Evolutionary conservation across 768 basidiomycete genomes (phyloP).

Genomic region (Neoboletus brunneissimus): DNA sequence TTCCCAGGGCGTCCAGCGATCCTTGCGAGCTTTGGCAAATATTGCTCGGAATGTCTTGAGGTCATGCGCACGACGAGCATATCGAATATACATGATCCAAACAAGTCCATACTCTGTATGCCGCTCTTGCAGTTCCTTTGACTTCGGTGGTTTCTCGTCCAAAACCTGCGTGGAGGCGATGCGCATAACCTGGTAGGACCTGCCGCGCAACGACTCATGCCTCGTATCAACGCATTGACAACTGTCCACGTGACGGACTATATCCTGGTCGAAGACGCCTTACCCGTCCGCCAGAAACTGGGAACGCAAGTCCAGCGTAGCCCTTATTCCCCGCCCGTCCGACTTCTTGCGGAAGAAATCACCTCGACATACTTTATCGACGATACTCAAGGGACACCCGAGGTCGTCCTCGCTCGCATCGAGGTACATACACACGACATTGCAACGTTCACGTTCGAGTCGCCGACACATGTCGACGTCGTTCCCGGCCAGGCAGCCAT

Average conservation of each 20-base stretch:
- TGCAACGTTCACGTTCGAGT: constrained; percentile 54
- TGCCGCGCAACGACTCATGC: constrained; percentile 49
- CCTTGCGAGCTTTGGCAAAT: constrained; percentile 80
- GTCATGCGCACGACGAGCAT: constrained; percentile 83
- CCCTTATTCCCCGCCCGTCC: constrained; percentile 61
- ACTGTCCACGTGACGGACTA: constrained; percentile 51
- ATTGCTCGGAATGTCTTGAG: constrained; percentile 72
- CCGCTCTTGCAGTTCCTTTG: constrained; percentile 52
- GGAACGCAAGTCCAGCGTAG: constrained; percentile 34
- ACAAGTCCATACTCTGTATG: constrained; percentile 74
- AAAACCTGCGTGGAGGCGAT: constrained; percentile 47
- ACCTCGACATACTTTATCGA: constrained; percentile 30
- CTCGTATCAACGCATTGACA: constrained; percentile 51
- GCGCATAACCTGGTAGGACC: constrained; percentile 49
- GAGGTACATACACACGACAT: constrained; percentile 45
- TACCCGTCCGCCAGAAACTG: constrained; percentile 50
- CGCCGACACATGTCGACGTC: constrained; percentile 34
- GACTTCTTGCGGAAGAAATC: constrained; percentile 50
- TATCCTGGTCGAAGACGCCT: constrained; percentile 49
- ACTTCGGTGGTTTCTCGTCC: constrained; percentile 52
- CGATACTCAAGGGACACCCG: constrained; percentile 20
- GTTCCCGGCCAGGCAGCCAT: constrained; percentile 52
- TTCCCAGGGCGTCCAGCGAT: constrained; percentile 82
- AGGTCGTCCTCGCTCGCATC: constrained; percentile 35
- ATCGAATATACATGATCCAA: constrained; percentile 92